These are phyloP conservation scores for Blastosporella zonata DNA, from an alignment of 1,284 basidiomycete genomes.

Conservation along the genomic window DNA sequence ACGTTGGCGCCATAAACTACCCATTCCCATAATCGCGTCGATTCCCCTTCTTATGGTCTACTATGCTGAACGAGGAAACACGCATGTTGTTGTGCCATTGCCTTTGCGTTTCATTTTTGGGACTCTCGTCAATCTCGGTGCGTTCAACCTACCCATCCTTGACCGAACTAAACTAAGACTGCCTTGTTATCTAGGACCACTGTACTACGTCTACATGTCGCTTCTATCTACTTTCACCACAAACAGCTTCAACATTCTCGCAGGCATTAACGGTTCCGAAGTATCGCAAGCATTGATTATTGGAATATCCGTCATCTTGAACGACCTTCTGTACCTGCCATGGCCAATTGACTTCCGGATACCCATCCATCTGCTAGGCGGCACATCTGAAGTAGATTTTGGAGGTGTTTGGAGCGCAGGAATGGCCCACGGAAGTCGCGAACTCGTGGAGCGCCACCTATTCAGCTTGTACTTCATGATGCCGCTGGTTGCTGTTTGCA, in stretches of 20 bases:
- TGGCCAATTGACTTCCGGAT: constrained; percentile 72
- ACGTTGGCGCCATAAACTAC: constrained; percentile 96
- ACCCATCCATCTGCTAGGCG: constrained; percentile 67
- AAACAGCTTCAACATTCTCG: constrained; percentile 98
- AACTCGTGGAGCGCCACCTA: constrained; percentile 88
- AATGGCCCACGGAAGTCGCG: constrained; percentile 80
- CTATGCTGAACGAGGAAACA: constrained; percentile 91
- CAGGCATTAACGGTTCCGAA: constrained; percentile 97
- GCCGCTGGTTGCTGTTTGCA: constrained; percentile 87
- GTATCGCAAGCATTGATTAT: constrained; percentile 93
- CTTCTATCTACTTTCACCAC: constrained; percentile 95
- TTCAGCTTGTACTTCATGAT: constrained; percentile 97
- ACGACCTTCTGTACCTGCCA: constrained; percentile 91
- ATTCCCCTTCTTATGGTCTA: constrained; percentile 96
- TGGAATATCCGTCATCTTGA: constrained; percentile 84
- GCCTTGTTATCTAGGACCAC: constrained; percentile 58
- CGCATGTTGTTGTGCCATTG: constrained; percentile 92
- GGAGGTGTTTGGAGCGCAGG: constrained; percentile 80
- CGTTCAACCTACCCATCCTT: constrained; percentile 21
- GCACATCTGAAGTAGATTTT: constrained; percentile 61
- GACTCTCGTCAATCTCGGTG: constrained; percentile 85
- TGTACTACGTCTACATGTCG: constrained; percentile 98
- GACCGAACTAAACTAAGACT: constrained; percentile 10
- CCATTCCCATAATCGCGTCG: constrained; percentile 93
- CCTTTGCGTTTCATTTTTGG: constrained; percentile 72